A percentile compares a stretch with the other conserved stretches of the same genome.
Evolutionary conservation across 108 stramenopile species (phyloP).

Genomic region (Fistulifera pelliculosa): DNA sequence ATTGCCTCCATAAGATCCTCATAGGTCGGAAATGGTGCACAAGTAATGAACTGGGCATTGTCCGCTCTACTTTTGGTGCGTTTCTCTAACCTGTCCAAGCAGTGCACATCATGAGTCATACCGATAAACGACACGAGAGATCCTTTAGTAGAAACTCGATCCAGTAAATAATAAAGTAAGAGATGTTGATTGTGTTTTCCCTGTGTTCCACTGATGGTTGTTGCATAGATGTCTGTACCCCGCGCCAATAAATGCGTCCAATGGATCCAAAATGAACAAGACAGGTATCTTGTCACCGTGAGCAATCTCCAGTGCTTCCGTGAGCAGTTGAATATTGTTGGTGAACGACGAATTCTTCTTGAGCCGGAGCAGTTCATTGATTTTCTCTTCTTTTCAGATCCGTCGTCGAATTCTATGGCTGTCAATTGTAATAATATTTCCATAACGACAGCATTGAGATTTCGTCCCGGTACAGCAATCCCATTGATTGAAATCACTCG

Average conservation of each 20-base stretch:
- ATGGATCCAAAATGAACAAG: slow-evolving; percentile 63
- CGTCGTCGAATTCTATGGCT: slow-evolving; percentile 34
- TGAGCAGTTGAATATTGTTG: slow-evolving; percentile 55
- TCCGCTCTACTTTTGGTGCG: slow-evolving; percentile 67
- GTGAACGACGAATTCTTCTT: slow-evolving; percentile 5
- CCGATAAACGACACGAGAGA: slow-evolving; percentile 60
- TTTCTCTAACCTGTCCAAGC: slow-evolving; percentile 56
- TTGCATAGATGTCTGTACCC: slow-evolving; percentile 4
- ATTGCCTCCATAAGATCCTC: neutral
- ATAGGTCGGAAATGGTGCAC: slow-evolving; percentile 27
- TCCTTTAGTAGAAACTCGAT: slow-evolving; percentile 66
- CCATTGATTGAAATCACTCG: slow-evolving; percentile 65
- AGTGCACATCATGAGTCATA: slow-evolving; percentile 40
- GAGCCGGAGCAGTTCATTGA: slow-evolving; percentile 10
- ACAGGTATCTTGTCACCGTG: slow-evolving; percentile 67
- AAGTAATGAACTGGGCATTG: slow-evolving; percentile 60
- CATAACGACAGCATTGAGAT: slow-evolving; percentile 40
- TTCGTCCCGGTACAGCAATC: slow-evolving; percentile 53
- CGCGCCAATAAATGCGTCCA: slow-evolving; percentile 52
- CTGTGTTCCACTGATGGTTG: slow-evolving; percentile 2
- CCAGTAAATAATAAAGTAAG: slow-evolving; percentile 76
- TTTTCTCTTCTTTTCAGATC: slow-evolving; percentile 9
- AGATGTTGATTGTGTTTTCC: slow-evolving; percentile 45
- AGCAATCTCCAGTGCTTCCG: slow-evolving; percentile 57
- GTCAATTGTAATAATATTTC: slow-evolving; percentile 79